Percentiles rank a stretch among this genome's conserved stretches.
Evolutionary conservation across 73 alveolate genomes (phyloP).

Genomic region (Paramecium primaurelia): DNA sequence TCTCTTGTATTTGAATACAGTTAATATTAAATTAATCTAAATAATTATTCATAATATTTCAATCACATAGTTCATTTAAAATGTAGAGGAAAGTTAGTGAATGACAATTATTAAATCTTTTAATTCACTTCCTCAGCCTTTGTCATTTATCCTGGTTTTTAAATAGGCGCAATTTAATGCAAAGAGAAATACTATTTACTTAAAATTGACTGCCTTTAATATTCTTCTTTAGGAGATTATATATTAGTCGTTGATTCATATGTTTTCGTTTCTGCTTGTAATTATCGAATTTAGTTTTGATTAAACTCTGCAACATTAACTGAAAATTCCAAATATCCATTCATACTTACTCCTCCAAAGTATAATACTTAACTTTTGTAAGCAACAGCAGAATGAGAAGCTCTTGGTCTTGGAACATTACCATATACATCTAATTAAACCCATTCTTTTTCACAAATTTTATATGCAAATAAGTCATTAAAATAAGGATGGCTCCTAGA

Average conservation of each 20-base stretch:
- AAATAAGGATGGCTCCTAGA: background rate
- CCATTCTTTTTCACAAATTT: constrained; percentile 19
- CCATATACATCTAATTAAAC: background rate
- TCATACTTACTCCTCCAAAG: constrained; percentile 1
- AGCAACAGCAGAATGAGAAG: background rate
- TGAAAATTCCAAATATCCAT: background rate
- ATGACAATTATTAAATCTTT: background rate
- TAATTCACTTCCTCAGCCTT: background rate
- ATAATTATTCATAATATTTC: background rate
- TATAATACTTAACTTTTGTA: background rate
- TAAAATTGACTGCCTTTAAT: background rate
- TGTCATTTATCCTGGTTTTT: background rate
- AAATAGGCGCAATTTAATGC: background rate
- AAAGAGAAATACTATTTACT: background rate
- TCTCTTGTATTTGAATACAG: background rate
- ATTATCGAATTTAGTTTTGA: background rate
- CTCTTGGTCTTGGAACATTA: background rate
- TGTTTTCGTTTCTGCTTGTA: background rate
- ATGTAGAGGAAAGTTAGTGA: background rate
- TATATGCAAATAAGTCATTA: constrained; percentile 37
- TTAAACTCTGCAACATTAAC: background rate
- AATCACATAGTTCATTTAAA: background rate
- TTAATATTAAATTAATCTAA: background rate
- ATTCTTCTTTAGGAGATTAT: background rate
- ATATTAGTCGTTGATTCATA: background rate